Evolutionary conservation across 2,329 filamentous ascomycete genomes (phyloP), one percentile per base, ranked within the genome.

Genomic region (Cytospora paraplurivora): DNA sequence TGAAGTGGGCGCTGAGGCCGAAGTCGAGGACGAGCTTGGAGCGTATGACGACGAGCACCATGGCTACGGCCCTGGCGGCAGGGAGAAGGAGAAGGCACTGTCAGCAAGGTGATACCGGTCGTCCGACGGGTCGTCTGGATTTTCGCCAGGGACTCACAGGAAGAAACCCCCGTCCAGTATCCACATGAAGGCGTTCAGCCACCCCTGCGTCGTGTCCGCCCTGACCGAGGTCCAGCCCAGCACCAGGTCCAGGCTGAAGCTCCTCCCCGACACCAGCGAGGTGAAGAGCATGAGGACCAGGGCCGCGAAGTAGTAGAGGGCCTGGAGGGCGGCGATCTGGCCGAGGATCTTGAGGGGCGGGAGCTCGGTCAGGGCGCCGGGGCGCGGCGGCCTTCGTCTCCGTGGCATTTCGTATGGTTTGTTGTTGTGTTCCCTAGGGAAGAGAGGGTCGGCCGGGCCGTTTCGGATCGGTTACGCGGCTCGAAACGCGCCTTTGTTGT

Each of bases 1-100:
- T 66, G 44, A 64, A 65, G 69, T 77, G 74, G 19, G 97, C 85
- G 2, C 94, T 97, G 32, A 97, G 80, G 37, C 92, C 91, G 75
- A 98, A 99, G 77, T 99, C 95, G 69, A 92, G 92, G 57, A 98
- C 91, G 66, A 98, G 89, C 76, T 98, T 98, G 55, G 90, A 95
- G 67, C 95, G 92, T 21, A 89, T 88, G 69, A 99, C 87, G 63
- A 98, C 81, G 60, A 94, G 78, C 57, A 97, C 86, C 63, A 97
- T 89, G 50, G 92, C 90, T 64, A 96, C 86, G 50, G 92, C 87
- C 73, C 94, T 98, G 72, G 64, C 21, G 56, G 4, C 62, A 56
- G 44, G 41, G n/a, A 56, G 15, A 50, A 49, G 27, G 32, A 58
- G 17, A 32, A 34, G 27, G 3, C 5, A 27, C 35, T 4, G 27